Evolutionary conservation across 192 early-diverging fungal species (phyloP).

Genomic region (Backusella luteola): DNA sequence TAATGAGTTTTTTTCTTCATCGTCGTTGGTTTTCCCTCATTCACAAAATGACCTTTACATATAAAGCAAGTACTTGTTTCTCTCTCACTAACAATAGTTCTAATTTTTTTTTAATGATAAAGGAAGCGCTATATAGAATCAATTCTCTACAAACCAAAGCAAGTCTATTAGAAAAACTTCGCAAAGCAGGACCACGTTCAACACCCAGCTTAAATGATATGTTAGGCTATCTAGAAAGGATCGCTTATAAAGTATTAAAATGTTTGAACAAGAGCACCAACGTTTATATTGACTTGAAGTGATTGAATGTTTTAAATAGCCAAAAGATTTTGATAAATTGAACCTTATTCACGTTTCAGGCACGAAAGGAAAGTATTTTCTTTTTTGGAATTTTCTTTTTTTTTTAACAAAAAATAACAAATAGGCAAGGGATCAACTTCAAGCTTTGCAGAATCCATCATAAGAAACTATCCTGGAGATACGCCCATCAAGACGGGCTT

Average conservation of each 20-base stretch:
- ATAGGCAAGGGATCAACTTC: conserved; percentile 61
- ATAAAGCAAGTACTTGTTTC: neutral
- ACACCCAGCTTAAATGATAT: conserved; percentile 64
- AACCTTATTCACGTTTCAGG: conserved; percentile 82
- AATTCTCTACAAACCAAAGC: conserved; percentile 90
- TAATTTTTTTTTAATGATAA: neutral
- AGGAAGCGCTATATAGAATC: conserved; percentile 78
- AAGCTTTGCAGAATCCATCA: conserved; percentile 76
- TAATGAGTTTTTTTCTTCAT: neutral
- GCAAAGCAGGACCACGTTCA: conserved; percentile 63
- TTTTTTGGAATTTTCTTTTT: too few species aligned
- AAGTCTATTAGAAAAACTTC: conserved; percentile 67
- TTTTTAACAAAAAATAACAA: too few species aligned
- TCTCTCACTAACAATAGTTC: neutral
- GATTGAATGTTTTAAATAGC: conserved; percentile 10
- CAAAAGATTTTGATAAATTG: conserved; percentile 68
- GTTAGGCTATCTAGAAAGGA: conserved; percentile 56
- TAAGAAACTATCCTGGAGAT: conserved; percentile 41
- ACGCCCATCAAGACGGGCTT: conserved; percentile 58
- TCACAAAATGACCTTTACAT: conserved; percentile 17
- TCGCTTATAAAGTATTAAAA: conserved; percentile 66
- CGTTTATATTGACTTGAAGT: too few species aligned
- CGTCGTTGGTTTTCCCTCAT: neutral
- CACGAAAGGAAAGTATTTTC: conserved; percentile 71
- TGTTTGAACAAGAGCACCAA: conserved; percentile 2